Evolutionary conservation across 2,329 filamentous ascomycete species (phyloP).

Genomic region (Harringtonia lauricola): DNA sequence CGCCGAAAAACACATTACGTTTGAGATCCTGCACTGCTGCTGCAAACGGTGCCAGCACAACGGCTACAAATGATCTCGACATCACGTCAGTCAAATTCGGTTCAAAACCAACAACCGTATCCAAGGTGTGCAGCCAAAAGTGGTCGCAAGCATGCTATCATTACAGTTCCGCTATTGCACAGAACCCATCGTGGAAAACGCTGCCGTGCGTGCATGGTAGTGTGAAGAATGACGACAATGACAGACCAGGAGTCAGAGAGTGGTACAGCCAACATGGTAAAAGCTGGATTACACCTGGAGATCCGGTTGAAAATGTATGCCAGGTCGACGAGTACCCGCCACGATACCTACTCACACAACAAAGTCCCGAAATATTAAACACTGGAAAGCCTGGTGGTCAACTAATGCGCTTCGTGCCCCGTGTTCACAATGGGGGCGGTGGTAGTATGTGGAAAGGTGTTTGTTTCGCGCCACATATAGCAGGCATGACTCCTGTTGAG

Average conservation of each 20-base stretch:
- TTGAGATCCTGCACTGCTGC: conserved; percentile 5
- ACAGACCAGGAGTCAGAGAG: neutral
- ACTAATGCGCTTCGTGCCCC: conserved; percentile 6
- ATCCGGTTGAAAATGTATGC: conserved; percentile 2
- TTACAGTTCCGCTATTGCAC: conserved; percentile 13
- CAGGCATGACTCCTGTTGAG: conserved; percentile 1
- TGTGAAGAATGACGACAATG: neutral
- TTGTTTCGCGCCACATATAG: conserved; percentile 8
- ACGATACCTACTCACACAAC: conserved; percentile 12
- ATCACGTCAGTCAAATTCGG: conserved; percentile 11
- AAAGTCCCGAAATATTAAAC: conserved; percentile 12
- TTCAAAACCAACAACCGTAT: conserved; percentile 4
- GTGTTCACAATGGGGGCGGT: conserved; percentile 2
- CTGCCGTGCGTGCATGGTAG: conserved; percentile 8
- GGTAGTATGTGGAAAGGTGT: conserved; percentile 15
- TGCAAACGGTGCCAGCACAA: conserved; percentile 2
- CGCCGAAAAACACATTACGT: conserved; percentile 9
- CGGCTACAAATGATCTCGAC: conserved; percentile 8
- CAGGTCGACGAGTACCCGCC: conserved; percentile 9
- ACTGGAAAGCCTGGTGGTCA: conserved; percentile 5
- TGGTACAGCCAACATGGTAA: conserved; percentile 3
- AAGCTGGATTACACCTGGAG: neutral
- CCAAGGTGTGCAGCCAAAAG: conserved; percentile 4
- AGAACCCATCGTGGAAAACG: conserved; percentile 5
- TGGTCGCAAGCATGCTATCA: conserved; percentile 15